phyloP scores from a whole-genome alignment of 768 basidiomycete genomes.

The Melanogaster broomeanus region DNA sequence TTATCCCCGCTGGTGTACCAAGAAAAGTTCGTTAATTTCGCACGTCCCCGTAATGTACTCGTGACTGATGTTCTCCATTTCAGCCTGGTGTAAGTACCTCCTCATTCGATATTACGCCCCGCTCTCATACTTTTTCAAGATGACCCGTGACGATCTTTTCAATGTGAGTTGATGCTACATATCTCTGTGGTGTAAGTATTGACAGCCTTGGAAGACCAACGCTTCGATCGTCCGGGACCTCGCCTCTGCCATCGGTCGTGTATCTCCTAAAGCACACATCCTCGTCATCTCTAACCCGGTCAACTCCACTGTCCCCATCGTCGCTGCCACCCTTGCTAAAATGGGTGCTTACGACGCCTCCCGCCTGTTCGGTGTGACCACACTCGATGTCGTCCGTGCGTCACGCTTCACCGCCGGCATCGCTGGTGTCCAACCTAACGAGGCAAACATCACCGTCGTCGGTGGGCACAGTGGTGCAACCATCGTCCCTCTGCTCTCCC shows the following conservation, averaged over 20 bases:
- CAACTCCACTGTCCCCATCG: slow-evolving; percentile 97
- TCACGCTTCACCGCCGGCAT: slow-evolving; percentile 85
- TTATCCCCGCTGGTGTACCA: slow-evolving; percentile 99
- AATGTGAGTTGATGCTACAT: slow-evolving; percentile 56
- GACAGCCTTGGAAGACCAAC: slow-evolving; percentile 65
- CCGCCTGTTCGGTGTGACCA: slow-evolving; percentile 94
- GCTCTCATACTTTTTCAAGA: slow-evolving; percentile 49
- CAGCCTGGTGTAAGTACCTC: slow-evolving; percentile 78
- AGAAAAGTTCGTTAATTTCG: slow-evolving; percentile 69
- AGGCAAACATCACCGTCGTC: slow-evolving; percentile 80
- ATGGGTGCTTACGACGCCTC: slow-evolving; percentile 90
- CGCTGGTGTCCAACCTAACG: slow-evolving; percentile 60
- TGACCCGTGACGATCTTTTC: slow-evolving; percentile 97
- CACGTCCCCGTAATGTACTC: background rate
- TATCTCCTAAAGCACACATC: slow-evolving; percentile 88
- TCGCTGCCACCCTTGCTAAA: slow-evolving; percentile 88
- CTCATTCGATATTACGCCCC: slow-evolving; percentile 1
- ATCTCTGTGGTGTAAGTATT: background rate
- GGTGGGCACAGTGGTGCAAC: slow-evolving; percentile 98
- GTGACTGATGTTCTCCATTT: slow-evolving; percentile 30
- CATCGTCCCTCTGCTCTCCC: slow-evolving; percentile 94
- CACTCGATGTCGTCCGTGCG: slow-evolving; percentile 96
- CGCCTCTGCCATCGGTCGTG: slow-evolving; percentile 82
- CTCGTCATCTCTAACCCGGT: slow-evolving; percentile 99
- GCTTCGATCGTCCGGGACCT: slow-evolving; percentile 98